These are phyloP conservation scores for Lentinula detonsa DNA, from an alignment of 768 basidiomycete species.

Conservation along the genomic window DNA sequence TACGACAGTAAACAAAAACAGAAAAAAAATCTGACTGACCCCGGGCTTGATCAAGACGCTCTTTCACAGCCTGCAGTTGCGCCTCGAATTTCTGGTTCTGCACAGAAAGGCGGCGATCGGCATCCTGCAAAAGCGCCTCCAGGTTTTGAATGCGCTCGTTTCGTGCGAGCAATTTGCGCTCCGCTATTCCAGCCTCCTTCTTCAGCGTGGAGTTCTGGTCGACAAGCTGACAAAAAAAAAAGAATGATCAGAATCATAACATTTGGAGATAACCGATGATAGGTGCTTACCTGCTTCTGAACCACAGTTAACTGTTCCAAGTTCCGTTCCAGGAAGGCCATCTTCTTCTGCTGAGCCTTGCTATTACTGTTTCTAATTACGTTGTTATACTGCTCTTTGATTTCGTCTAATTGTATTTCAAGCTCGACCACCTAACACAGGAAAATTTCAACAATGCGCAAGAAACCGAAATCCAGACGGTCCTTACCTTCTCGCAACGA, in stretches of 20 bases:
- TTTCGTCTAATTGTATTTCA: constrained; percentile 97
- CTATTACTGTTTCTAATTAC: constrained; percentile 97
- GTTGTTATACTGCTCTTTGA: constrained; percentile 98
- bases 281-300: constrained; percentile 83
- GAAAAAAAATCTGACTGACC: constrained; percentile 42
- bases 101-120: constrained; percentile 84
- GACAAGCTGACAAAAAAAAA: constrained; percentile 59
- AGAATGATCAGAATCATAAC: neutral
- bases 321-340: constrained; percentile 97
- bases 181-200: constrained; percentile 96
- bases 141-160: constrained; percentile 98
- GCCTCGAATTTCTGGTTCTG: constrained; percentile 96
- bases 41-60: constrained; percentile 87
- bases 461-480: constrained; percentile 10
- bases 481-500: constrained; percentile 91
- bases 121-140: constrained; percentile 87
- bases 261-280: neutral
- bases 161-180: constrained; percentile 91
- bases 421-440: constrained; percentile 85
- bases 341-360: constrained; percentile 98
- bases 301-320: constrained; percentile 91
- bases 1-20: constrained; percentile 5
- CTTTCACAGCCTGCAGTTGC: constrained; percentile 87
- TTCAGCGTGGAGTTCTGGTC: constrained; percentile 97
- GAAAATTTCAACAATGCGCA: constrained; percentile 4